Base-by-base conservation (phyloP, 306 rosid species). In the Sindora glabra region DNA sequence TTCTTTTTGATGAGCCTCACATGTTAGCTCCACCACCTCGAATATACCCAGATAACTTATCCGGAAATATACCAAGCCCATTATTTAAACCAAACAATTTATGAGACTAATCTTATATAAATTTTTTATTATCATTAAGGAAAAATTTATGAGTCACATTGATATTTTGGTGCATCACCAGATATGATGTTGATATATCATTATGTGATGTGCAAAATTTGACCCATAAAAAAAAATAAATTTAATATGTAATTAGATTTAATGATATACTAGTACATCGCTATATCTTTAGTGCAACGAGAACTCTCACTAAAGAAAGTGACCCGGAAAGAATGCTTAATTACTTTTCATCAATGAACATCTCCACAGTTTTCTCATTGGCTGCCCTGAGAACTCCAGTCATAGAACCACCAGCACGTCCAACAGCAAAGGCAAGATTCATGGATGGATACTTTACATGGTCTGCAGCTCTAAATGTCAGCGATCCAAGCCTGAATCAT, bases 331-430 rank as follows among this genome's bases (percentile, higher is more conserved):
- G n/a, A n/a, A n/a, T n/a, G n/a, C n/a, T n/a, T 41, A 56, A 94
- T 37, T 79, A 94, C 99, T 86, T 89, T 45, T 86, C 97, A 56
- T 82, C 86, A 14, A 94, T 86, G 54, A 94, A 94, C 99, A 94
- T 63, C 68, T 89, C 99, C 14, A 94, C 99, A 18, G 99, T 97
- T 73, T 89, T 94, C 81, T 94, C 99, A 73, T 94, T 94, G 29
- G 99, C 97, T 55, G 99, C 99, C 71, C 99, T 92, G 8, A 92
- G 95, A 70, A 92, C 99, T 63, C 99, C 99, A 5, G 99, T 92
- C 99, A 92, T 92, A 44, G 97, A 86, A 59, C 99, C 99, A 23
- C 99, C 99, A 1, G 99, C 90, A 17, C 97, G 95, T 25, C 99
- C 99, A 24, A 97, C 99, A 68, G 95, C 77, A 50, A 83, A 92